Conservation (phyloP, 805 yeast genomes). For the Ogataea corticis region DNA sequence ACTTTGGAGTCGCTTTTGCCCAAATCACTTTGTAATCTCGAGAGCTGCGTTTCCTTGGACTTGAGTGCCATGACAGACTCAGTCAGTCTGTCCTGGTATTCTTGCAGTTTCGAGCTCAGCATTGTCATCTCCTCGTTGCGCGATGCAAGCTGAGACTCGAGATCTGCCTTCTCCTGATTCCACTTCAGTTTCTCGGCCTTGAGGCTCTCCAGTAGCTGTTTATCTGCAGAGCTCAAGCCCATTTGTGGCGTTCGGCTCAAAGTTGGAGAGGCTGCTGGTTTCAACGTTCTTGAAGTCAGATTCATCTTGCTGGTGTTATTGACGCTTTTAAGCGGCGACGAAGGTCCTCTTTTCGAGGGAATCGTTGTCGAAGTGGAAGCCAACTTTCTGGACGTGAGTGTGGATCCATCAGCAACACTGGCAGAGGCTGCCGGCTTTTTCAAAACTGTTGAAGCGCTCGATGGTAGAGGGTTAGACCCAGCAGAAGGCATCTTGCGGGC, state of each 20-base stretch:
- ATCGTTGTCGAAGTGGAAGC: conserved; percentile 29
- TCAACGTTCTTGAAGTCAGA: conserved; percentile 30
- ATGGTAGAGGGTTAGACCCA: conserved; percentile 4
- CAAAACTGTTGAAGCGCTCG: conserved; percentile 1
- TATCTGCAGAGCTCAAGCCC: conserved; percentile 30
- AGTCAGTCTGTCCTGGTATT: conserved; percentile 50
- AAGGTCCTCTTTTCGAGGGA: conserved; percentile 69
- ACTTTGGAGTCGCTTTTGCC: conserved; percentile 55
- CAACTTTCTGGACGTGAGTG: conserved; percentile 16
- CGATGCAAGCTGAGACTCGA: conserved; percentile 31
- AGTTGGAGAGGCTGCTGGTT: conserved; percentile 18
- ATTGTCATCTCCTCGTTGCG: conserved; percentile 34
- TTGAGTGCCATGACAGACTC: conserved; percentile 52
- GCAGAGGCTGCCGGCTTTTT: conserved; percentile 1
- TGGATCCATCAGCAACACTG: conserved; percentile 5
- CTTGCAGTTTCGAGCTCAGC: conserved; percentile 39
- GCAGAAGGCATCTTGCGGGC: not conserved
- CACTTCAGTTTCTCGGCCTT: conserved; percentile 54
- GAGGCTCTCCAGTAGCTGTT: conserved; percentile 49
- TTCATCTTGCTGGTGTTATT: conserved; percentile 22
- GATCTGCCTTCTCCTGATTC: conserved; percentile 36
- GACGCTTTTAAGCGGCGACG: conserved; percentile 60
- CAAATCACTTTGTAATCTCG: conserved; percentile 59
- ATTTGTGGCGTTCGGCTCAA: conserved; percentile 19
- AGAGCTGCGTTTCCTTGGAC: conserved; percentile 69